Evolutionary conservation across 805 yeast species (phyloP).

Genomic region (Pichia heedii): DNA sequence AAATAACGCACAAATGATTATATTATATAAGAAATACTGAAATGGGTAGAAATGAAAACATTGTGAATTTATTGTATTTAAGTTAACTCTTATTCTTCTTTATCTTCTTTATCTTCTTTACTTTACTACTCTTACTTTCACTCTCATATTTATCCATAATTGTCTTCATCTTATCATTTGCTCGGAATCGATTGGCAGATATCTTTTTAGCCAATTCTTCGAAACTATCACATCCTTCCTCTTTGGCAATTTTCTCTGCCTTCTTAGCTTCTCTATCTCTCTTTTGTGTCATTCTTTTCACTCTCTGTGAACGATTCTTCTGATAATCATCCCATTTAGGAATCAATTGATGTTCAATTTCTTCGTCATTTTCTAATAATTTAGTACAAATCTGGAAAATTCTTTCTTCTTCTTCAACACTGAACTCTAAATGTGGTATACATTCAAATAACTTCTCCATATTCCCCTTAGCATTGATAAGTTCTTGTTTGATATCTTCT

Average conservation of each 20-base stretch:
- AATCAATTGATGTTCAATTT: too few species aligned
- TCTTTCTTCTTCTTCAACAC: constrained; percentile 51
- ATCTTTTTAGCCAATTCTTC: not conserved
- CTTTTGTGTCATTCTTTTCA: constrained; percentile 35
- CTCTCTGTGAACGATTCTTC: constrained; percentile 38
- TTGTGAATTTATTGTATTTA: too few species aligned
- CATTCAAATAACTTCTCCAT: constrained; percentile 60
- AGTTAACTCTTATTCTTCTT: too few species aligned
- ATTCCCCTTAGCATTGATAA: constrained; percentile 48
- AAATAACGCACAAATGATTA: too few species aligned
- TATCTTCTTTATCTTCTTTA: too few species aligned
- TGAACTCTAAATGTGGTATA: constrained; percentile 67
- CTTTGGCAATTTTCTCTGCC: not conserved
- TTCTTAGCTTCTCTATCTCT: not conserved
- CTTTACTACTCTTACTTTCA: too few species aligned
- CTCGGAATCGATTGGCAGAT: not conserved
- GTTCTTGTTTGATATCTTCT: constrained; percentile 54
- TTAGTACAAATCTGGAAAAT: constrained; percentile 43
- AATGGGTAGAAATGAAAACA: too few species aligned
- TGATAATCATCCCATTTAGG: constrained; percentile 34
- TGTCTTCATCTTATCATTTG: not conserved
- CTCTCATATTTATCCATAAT: not conserved
- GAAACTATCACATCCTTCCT: not conserved
- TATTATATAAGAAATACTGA: too few species aligned
- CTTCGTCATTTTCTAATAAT: constrained; percentile 17